Evolutionary conservation across 2,329 filamentous ascomycete genomes (phyloP), one percentile per base, ranked within the genome.

Genomic region (Trichoderma sp.): DNA sequence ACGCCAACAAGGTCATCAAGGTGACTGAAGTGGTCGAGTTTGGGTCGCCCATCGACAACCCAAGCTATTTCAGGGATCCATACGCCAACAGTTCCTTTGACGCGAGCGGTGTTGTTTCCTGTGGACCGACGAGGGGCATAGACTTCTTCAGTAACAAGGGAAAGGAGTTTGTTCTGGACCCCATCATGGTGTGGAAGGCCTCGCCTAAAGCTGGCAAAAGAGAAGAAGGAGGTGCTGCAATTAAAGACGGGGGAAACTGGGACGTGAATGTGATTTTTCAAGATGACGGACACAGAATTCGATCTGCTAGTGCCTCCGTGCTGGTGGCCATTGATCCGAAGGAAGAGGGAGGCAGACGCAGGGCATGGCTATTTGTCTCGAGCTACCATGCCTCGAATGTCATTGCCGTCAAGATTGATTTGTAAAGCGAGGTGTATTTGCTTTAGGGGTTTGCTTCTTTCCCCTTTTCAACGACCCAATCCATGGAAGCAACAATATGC

Each of bases 361-460:
- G 83, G 72, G 88, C 84, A 0, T 89, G 87, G 87, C 76, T 91
- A 17, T 90, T 88, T 77, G 84, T 86, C 2, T 88, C 88, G 0
- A 88, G 89, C 0, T 88, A 88, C 70, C 73, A 86, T 72, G 85
- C 87, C 3, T 79, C 81, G 36, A 83, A 78, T 71, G 79, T 86
- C 39, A 76, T 89, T 73, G 87, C 87, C 12, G 82, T 87, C 23
- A 85, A 85, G 77, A 83, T 90, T 36, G 82, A 88, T 74, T 76
- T 90, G 20, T 80, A 68, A 71, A 26, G 12, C 11, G 17, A 30
- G 36, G 8, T 3, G 20, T 13, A 1, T 55, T n/a, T 30, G 50
- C 6, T 28, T 67, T 43, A 6, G 20, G 6, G 28, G 2, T 7
- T 28, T 30, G 7, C 47, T 26, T 23, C 1, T 57, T 39, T 20